Evolutionary conservation across 257 asterid genomes (phyloP).

Genomic region (Nicotiana noctiflora): DNA sequence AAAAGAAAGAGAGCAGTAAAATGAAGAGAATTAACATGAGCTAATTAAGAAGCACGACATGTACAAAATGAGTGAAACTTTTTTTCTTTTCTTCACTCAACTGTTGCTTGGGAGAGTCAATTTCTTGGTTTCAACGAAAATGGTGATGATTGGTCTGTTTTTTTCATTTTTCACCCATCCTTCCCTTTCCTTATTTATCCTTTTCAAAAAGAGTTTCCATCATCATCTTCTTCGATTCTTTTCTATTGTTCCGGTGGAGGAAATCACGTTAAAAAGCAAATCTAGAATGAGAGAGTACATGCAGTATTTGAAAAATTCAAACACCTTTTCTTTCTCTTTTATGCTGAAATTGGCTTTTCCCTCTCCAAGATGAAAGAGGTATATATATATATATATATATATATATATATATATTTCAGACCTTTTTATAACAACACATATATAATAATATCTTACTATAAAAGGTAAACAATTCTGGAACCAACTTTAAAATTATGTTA

Average conservation of each 20-base stretch:
- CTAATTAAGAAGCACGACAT: not conserved
- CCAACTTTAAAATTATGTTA: no score
- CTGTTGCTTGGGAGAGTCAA: slow-evolving; percentile 15
- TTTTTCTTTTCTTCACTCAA: slow-evolving; percentile 18
- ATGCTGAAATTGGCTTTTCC: not conserved
- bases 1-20: not conserved
- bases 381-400: no score
- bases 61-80: not conserved
- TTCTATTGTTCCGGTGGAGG: slow-evolving; percentile 22
- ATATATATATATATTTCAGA: no score
- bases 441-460: no score
- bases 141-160: slow-evolving; percentile 23
- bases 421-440: no score
- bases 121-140: slow-evolving; percentile 36
- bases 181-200: not conserved
- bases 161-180: slow-evolving; percentile 18
- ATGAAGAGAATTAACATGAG: not conserved
- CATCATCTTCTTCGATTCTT: not conserved
- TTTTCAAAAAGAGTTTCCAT: not conserved
- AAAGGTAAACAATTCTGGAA: no score
- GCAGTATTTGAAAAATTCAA: not conserved
- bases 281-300: slow-evolving; percentile 4
- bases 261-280: slow-evolving; percentile 61
- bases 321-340: not conserved
- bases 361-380: no score